Evolutionary conservation across 257 asterid genomes (phyloP).

Genomic region (Gentiana straminea): DNA sequence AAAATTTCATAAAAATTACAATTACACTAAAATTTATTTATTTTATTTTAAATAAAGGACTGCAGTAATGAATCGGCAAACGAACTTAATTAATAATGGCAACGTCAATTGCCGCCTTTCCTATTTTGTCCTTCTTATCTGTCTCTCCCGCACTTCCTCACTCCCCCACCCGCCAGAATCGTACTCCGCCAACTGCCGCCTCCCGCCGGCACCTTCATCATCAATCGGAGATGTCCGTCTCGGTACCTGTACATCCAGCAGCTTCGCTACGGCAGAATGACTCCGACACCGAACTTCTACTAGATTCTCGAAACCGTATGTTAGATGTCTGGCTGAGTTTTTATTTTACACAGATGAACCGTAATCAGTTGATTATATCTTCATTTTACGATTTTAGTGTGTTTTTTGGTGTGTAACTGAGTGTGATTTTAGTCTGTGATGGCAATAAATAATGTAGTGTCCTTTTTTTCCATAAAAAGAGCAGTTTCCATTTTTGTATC

Average conservation of each 20-base stretch:
- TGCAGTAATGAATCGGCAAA: not conserved
- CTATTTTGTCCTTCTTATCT: conserved; percentile 28
- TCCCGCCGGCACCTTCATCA: conserved; percentile 23
- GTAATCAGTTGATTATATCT: no score
- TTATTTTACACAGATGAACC: not conserved
- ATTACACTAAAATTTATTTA: no score
- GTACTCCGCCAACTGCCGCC: conserved; percentile 2
- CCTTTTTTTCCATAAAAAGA: no score
- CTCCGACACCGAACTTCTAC: conserved; percentile 42
- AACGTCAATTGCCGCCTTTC: conserved; percentile 29
- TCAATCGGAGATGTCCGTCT: conserved; percentile 43
- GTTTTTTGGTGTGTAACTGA: not conserved
- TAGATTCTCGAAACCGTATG: conserved; percentile 62
- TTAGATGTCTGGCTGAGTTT: not conserved
- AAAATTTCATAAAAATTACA: no score
- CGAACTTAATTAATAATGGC: conserved; percentile 25
- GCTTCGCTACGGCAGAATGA: conserved; percentile 35
- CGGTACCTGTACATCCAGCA: conserved; percentile 32
- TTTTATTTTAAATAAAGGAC: no score
- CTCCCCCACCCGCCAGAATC: conserved; percentile 13
- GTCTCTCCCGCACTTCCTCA: conserved; percentile 13
- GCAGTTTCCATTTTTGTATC: not conserved
- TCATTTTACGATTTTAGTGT: not conserved
- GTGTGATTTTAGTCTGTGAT: no score
- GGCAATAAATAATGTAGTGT: not conserved